Percentiles rank a stretch among this genome's conserved stretches.
Conservation (phyloP, 208 protist species). For the Leishmania gerbilli region DNA sequence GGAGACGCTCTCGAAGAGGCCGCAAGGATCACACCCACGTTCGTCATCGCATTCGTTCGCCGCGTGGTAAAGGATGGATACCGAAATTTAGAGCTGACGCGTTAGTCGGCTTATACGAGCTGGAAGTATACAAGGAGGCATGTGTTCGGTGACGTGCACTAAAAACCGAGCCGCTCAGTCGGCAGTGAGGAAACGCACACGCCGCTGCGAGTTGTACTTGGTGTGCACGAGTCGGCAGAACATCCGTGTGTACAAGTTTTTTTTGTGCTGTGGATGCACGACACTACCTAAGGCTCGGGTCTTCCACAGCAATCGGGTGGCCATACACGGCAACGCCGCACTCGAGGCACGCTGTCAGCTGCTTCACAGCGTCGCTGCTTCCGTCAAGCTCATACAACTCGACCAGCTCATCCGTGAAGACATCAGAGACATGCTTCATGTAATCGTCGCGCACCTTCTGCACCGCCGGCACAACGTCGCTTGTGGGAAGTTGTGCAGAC, state of each 20-base stretch:
- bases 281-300: slow-evolving; percentile 3
- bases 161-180: not conserved
- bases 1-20: not conserved
- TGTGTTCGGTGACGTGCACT: not conserved
- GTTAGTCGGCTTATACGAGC: not conserved
- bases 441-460: slow-evolving; percentile 77
- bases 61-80: not conserved
- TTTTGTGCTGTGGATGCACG: not conserved
- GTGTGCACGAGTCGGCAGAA: not conserved
- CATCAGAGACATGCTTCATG: slow-evolving; percentile 88
- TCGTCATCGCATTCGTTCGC: not conserved
- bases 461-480: slow-evolving; percentile 28
- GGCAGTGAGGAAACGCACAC: not conserved
- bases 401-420: slow-evolving; percentile 81
- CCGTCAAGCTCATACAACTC: slow-evolving; percentile 83
- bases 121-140: not conserved
- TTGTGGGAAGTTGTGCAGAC: not conserved
- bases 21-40: not conserved
- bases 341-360: slow-evolving; percentile 84
- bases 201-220: not conserved
- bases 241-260: not conserved
- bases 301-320: slow-evolving; percentile 45
- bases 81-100: not conserved
- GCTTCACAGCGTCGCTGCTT: slow-evolving; percentile 71
- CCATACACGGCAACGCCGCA: slow-evolving; percentile 82